Conservation (phyloP, 139 green algal genomes). For the Chlamydomonas applanata region DNA sequence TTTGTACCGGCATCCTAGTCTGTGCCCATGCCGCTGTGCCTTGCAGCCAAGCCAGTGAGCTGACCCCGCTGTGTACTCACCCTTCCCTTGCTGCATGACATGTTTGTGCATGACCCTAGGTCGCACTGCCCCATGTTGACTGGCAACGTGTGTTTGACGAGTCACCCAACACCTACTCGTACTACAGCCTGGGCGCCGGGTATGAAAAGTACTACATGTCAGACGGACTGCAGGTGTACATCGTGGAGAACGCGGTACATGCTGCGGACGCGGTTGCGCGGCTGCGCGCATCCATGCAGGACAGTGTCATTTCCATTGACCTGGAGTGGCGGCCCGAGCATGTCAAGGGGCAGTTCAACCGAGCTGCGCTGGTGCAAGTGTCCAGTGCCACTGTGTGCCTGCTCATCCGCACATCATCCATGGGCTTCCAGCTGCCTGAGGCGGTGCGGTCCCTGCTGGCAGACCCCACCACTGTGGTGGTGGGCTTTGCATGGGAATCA, state of each 20-base stretch:
- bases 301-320: slow-evolving; percentile 54
- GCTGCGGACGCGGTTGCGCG: slow-evolving; percentile 24
- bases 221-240: slow-evolving; percentile 38
- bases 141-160: slow-evolving; percentile 27
- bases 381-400: slow-evolving; percentile 26
- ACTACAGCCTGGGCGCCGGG: slow-evolving; percentile 21
- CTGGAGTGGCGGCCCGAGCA: slow-evolving; percentile 57
- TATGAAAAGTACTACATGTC: slow-evolving; percentile 38
- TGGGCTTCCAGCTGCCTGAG: slow-evolving; percentile 34
- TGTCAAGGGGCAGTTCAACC: slow-evolving; percentile 11
- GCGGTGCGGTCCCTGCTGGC: slow-evolving; percentile 33
- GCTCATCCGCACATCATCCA: slow-evolving; percentile 30
- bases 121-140: slow-evolving; percentile 31
- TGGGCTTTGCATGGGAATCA: slow-evolving; percentile 54
- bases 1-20: not conserved
- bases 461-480: slow-evolving; percentile 25
- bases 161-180: not conserved
- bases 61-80: not conserved
- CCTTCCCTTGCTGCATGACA: too few species aligned
- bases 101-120: slow-evolving; percentile 7
- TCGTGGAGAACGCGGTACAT: slow-evolving; percentile 38
- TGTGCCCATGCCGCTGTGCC: not conserved
- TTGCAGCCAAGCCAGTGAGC: not conserved
- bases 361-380: slow-evolving; percentile 35
- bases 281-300: slow-evolving; percentile 43